Base-by-base conservation (phyloP, 2,329 filamentous ascomycete species). In the Penicillium sp. region DNA sequence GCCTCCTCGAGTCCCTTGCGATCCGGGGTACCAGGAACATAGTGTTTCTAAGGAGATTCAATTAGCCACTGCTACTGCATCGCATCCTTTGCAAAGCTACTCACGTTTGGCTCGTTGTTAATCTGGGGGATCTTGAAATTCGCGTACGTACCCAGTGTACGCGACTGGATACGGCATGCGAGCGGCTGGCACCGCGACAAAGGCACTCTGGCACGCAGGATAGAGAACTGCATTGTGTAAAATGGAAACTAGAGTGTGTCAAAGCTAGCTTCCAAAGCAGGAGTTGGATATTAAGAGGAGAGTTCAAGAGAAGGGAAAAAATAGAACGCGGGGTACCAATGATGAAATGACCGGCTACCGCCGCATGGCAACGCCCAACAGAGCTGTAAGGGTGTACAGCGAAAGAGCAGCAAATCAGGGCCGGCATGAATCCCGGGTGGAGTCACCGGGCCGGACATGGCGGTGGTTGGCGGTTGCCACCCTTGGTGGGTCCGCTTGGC, bases 101-200 rank as follows among this genome's bases (percentile, higher is more conserved):
- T 74, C 76, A 96, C 92, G 73, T 97, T 99, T n/a, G 91, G 91
- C 79, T 99, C 94, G 72, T 99, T 99, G 71, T 85, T 80, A 66
- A 97, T 85, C 60, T 87, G 87, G 46, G 94, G 94, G 48, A 92
- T 84, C 80, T 91, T 93, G 83, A 97, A 97, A 57, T 86, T 83
- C 46, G 92, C 92, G 60, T 96, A 81, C 7, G 86, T 88, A 87
- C 67, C 65, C 40, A 72, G 64, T 19, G 63, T 57, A 37, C 70
- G 65, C 28, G 58, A 60, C 51, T 55, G 57, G 52, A 58, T 52
- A 56, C 61, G 56, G 53, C 45, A 62, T 54, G 58, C 51, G 34
- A 59, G 54, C 52, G 50, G 52, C 60, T 59, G 52, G 55, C 51
- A 52, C 36, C 62, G 61, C 49, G 55, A 59, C 21, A 62, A 56